Percentiles rank a stretch among this genome's conserved stretches.
phyloP scores from a whole-genome alignment of 208 protist genomes.

The Entamoeba dispar region DNA sequence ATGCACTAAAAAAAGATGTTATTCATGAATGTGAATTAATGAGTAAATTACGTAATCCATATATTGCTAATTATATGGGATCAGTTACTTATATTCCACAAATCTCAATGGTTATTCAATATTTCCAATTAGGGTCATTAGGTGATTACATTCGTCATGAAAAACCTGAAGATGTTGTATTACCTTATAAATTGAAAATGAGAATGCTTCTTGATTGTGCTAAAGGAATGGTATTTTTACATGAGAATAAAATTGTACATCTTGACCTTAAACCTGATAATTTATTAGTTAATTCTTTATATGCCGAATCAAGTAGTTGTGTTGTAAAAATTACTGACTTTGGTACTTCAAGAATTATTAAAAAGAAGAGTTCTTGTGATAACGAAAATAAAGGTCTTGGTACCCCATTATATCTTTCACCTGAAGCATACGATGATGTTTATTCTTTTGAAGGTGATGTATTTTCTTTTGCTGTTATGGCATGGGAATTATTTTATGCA shows the following conservation, averaged over 20 bases:
- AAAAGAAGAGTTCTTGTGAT: neutral
- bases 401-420: neutral
- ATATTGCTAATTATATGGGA: neutral
- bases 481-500: neutral
- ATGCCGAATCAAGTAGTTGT: neutral
- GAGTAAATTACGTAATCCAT: neutral
- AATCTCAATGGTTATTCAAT: neutral
- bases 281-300: neutral
- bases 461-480: neutral
- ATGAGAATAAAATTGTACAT: neutral
- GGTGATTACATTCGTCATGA: neutral
- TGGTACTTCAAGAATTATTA: neutral
- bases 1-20: neutral
- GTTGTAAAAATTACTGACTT: neutral
- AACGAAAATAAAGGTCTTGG: neutral
- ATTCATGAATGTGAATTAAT: neutral
- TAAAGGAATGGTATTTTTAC: neutral
- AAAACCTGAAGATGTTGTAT: neutral
- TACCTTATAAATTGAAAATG: neutral
- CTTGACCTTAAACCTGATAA: neutral
- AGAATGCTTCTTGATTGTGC: neutral
- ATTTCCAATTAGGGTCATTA: neutral
- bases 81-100: neutral
- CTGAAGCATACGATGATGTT: neutral
- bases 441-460: neutral